These are phyloP conservation scores for Populus alba DNA, from an alignment of 345 rosid genomes.

Conservation along the genomic window DNA sequence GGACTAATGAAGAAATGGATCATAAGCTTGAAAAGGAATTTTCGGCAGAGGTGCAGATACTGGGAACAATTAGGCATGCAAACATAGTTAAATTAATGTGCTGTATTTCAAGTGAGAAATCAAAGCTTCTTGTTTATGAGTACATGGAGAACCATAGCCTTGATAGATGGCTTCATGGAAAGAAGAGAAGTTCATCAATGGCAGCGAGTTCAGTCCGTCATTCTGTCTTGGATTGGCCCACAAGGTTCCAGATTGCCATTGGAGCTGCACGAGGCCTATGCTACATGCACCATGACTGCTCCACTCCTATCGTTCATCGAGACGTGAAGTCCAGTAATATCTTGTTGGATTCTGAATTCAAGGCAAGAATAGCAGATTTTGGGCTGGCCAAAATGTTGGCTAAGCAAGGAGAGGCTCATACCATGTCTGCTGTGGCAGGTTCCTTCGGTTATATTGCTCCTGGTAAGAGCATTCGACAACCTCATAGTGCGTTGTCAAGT, in stretches of 20 bases:
- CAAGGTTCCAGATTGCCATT: conserved; percentile 65
- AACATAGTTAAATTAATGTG: conserved; percentile 83
- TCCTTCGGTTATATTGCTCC: conserved; percentile 90
- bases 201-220: conserved; percentile 19
- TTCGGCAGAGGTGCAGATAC: conserved; percentile 67
- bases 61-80: conserved; percentile 72
- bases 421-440: conserved; percentile 88
- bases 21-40: conserved; percentile 68
- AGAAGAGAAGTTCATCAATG: conserved; percentile 28
- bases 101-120: conserved; percentile 76
- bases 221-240: conserved; percentile 53
- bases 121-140: conserved; percentile 90
- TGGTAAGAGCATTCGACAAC: conserved; percentile 40
- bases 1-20: conserved; percentile 53
- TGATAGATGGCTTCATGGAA: conserved; percentile 81
- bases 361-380: conserved; percentile 82
- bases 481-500: not conserved
- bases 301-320: conserved; percentile 73
- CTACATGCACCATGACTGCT: conserved; percentile 85
- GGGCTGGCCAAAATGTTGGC: conserved; percentile 78
- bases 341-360: conserved; percentile 67
- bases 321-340: conserved; percentile 92
- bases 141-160: conserved; percentile 83
- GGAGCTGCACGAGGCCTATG: conserved; percentile 88
- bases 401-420: conserved; percentile 59